A percentile compares a stretch with the other conserved stretches of the same genome.
phyloP scores from a whole-genome alignment of 2,329 filamentous ascomycete species.

The Aspergillus pseudoviridinutans region DNA sequence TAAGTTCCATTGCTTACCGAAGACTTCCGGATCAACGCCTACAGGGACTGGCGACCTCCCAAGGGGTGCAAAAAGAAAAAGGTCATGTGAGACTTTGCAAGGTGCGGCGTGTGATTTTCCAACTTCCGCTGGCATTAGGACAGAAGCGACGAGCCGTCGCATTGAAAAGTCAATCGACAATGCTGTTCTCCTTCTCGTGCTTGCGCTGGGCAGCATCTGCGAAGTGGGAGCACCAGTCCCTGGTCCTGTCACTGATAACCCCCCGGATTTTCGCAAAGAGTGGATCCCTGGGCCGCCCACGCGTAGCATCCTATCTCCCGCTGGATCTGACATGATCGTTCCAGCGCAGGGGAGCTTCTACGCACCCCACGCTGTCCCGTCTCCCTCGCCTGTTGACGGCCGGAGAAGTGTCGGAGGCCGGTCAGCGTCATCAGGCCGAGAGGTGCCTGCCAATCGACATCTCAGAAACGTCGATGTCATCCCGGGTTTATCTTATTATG shows the following conservation, averaged over 20 bases:
- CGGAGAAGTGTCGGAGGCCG: slow-evolving; percentile 14
- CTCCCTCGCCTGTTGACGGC: slow-evolving; percentile 13
- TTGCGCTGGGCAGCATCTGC: slow-evolving; percentile 85
- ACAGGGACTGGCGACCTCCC: slow-evolving; percentile 22
- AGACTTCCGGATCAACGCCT: slow-evolving; percentile 1
- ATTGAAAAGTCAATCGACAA: slow-evolving; percentile 65
- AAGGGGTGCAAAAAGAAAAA: slow-evolving; percentile 36
- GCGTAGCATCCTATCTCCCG: slow-evolving; percentile 24
- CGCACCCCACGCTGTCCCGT: slow-evolving; percentile 16
- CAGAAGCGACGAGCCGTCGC: slow-evolving; percentile 12
- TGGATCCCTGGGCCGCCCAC: slow-evolving; percentile 23
- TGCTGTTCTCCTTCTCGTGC: slow-evolving; percentile 74
- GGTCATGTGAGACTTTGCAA: slow-evolving; percentile 30
- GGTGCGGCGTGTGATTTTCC: slow-evolving; percentile 22
- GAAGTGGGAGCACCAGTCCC: slow-evolving; percentile 48
- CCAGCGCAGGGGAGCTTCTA: slow-evolving; percentile 20
- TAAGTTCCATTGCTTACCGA: slow-evolving; percentile 41
- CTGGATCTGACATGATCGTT: slow-evolving; percentile 22
- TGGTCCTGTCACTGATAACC: slow-evolving; percentile 48
- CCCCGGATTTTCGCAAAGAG: slow-evolving; percentile 24
- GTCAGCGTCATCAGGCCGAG: slow-evolving; percentile 10
- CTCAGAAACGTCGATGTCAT: slow-evolving; percentile 74
- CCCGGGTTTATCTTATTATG: slow-evolving; percentile 86
- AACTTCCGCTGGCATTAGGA: slow-evolving; percentile 12
- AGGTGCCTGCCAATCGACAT: slow-evolving; percentile 17